Evolutionary conservation across 2,329 filamentous ascomycete species (phyloP), one percentile per base, ranked within the genome.

Genomic region (Aspergillus versicolor): DNA sequence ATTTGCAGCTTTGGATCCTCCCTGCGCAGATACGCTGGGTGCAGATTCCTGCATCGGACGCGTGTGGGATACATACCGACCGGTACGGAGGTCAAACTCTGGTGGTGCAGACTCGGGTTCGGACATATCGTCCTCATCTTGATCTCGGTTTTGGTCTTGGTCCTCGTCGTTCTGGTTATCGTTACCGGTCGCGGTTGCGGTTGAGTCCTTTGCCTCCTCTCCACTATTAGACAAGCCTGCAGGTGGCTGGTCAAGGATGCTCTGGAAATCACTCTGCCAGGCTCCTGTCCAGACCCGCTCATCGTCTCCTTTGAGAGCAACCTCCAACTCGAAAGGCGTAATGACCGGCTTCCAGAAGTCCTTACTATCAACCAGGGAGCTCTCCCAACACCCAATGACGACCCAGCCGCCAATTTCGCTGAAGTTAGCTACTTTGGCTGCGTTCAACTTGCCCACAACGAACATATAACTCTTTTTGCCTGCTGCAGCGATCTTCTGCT

Each of bases 311-410:
- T 85, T 81, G 60, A 99, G 75, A 4, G 91, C 90, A 46, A 96
- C 78, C 52, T 86, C 87, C 54, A 97, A 78, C 79, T 99, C 94
- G 71, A 95, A 97, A 0, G 93, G 93, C n/a, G 94, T 99, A 41
- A 97, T 86, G 9, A 97, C 87, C 0, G 92, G 92, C 65, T 86
- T 85, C 82, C 88, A 97, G 70, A 96, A 96, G 6, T 89, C 90
- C 57, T 90, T 89, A 62, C 92, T 91, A 66, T 97, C 93, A 4
- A 99, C 85, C 50, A 97, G 78, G 58, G 90, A 91, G 72, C 92
- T 96, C 77, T 99, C 94, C 94, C 94, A 99, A 75, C 94, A 99
- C 2, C 94, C 93, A 9, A 99, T 90, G 0, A 97, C 92, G 0
- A 97, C 92, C 94, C 94, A 99, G 15, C 92, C 93, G 43, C 92